These are phyloP conservation scores for Pseudoscleropodium purum DNA, from an alignment of 225 moss, liverwort and hornwort species.

Conservation along the genomic window DNA sequence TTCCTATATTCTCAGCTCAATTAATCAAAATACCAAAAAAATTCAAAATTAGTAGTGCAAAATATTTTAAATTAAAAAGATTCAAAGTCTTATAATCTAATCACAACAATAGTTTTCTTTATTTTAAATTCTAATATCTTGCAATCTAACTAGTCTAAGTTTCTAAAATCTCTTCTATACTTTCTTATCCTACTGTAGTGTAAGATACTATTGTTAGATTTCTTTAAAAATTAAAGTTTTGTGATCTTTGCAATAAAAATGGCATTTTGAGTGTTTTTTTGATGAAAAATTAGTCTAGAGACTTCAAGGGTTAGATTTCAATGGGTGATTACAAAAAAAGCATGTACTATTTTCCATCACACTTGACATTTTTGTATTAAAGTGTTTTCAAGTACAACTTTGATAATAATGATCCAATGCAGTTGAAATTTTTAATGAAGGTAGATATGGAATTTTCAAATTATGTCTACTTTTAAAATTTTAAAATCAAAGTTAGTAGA, in stretches of 20 bases:
- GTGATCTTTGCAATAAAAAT: neutral
- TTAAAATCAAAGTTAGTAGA: neutral
- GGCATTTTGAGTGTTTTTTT: neutral
- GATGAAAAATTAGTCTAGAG: neutral
- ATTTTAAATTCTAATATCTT: neutral
- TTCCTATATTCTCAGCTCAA: neutral
- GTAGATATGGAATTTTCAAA: neutral
- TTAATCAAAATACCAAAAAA: neutral
- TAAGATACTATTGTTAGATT: neutral
- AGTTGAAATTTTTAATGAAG: neutral
- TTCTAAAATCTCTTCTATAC: neutral
- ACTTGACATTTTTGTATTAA: neutral
- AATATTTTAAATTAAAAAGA: neutral
- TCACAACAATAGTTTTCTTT: accelerated
- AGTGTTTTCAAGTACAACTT: neutral
- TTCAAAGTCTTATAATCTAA: neutral
- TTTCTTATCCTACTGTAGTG: neutral
- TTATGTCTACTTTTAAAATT: neutral
- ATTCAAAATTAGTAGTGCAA: neutral
- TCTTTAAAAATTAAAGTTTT: neutral
- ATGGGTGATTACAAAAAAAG: neutral
- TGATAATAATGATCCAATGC: neutral
- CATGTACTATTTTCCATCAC: neutral
- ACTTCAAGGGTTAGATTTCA: too few relatives aligned
- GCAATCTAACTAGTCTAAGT: accelerated